These are phyloP conservation scores for Chenopodium berlandieri DNA, from an alignment of 148 eudicot species.

Conservation along the genomic window DNA sequence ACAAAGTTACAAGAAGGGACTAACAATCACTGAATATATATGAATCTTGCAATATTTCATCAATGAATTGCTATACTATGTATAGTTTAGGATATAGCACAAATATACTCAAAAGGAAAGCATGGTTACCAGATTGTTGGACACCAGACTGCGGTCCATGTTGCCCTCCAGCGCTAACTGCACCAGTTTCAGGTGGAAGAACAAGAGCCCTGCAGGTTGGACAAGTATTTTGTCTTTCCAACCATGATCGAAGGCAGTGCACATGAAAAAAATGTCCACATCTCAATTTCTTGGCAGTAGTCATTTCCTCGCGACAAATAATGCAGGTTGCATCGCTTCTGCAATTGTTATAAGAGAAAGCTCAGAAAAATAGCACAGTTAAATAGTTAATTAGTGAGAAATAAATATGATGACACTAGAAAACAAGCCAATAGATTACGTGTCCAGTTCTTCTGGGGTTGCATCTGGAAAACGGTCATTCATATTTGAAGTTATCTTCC, in stretches of 20 bases:
- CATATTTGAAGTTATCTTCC: constrained; percentile 98
- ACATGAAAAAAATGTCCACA: constrained; percentile 98
- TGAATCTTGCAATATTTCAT: not conserved
- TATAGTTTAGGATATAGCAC: not conserved
- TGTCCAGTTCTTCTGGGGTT: constrained; percentile 74
- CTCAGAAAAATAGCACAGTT: constrained; percentile 17
- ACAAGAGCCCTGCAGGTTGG: constrained; percentile 99
- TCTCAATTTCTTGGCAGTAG: constrained; percentile 78
- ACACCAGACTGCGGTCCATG: constrained; percentile 45
- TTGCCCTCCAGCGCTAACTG: constrained; percentile 46
- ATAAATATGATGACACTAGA: not conserved
- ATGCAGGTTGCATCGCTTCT: constrained; percentile 97
- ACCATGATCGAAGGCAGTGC: constrained; percentile 98
- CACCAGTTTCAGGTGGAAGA: constrained; percentile 76
- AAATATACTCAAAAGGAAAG: not conserved
- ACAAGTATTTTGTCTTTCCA: constrained; percentile 95
- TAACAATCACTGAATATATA: not conserved
- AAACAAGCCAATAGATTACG: constrained; percentile 44
- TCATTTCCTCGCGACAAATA: constrained; percentile 99
- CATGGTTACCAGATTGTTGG: constrained; percentile 57
- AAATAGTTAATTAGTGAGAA: not conserved
- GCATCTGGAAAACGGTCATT: constrained; percentile 99
- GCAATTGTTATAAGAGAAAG: constrained; percentile 29
- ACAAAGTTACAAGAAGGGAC: not conserved
- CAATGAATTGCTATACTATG: not conserved